These are phyloP conservation scores for Allantophomopsis lycopodina DNA, from an alignment of 2,329 filamentous ascomycete genomes.

Conservation along the genomic window DNA sequence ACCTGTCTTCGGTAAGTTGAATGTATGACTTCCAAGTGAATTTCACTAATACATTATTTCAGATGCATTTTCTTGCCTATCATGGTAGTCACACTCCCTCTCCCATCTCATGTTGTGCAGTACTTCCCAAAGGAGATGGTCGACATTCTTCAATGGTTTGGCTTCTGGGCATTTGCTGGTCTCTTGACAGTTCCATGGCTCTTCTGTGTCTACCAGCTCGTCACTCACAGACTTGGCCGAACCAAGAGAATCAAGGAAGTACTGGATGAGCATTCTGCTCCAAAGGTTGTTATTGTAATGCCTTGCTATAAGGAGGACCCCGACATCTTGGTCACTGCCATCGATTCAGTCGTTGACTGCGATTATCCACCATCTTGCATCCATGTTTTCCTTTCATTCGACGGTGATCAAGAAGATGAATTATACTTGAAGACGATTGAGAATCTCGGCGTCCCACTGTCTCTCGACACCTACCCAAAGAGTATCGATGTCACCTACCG, in stretches of 20 bases:
- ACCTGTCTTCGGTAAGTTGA: slow-evolving; percentile 52
- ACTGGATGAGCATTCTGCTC: slow-evolving; percentile 72
- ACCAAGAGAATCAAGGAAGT: slow-evolving; percentile 71
- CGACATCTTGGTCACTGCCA: slow-evolving; percentile 67
- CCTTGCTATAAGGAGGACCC: slow-evolving; percentile 91
- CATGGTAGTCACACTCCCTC: slow-evolving; percentile 83
- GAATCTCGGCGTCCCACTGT: slow-evolving; percentile 68
- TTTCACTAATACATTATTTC: slow-evolving; percentile 1
- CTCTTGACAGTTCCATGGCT: slow-evolving; percentile 83
- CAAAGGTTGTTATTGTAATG: slow-evolving; percentile 94
- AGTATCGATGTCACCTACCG: slow-evolving; percentile 86
- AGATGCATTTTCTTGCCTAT: slow-evolving; percentile 81
- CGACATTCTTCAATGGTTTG: slow-evolving; percentile 75
- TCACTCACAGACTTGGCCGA: slow-evolving; percentile 75
- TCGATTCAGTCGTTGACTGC: slow-evolving; percentile 85
- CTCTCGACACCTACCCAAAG: slow-evolving; percentile 65
- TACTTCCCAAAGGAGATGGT: slow-evolving; percentile 63
- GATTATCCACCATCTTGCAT: slow-evolving; percentile 88
- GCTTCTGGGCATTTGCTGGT: slow-evolving; percentile 83
- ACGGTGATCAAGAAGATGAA: slow-evolving; percentile 80
- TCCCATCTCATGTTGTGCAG: slow-evolving; percentile 57
- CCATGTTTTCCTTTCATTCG: slow-evolving; percentile 91
- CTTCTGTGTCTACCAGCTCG: slow-evolving; percentile 82
- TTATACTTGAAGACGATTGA: slow-evolving; percentile 78
- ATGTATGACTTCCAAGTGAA: not conserved